Base-by-base conservation (phyloP, 2,329 filamentous ascomycete genomes). In the Epicoccum nigrum region DNA sequence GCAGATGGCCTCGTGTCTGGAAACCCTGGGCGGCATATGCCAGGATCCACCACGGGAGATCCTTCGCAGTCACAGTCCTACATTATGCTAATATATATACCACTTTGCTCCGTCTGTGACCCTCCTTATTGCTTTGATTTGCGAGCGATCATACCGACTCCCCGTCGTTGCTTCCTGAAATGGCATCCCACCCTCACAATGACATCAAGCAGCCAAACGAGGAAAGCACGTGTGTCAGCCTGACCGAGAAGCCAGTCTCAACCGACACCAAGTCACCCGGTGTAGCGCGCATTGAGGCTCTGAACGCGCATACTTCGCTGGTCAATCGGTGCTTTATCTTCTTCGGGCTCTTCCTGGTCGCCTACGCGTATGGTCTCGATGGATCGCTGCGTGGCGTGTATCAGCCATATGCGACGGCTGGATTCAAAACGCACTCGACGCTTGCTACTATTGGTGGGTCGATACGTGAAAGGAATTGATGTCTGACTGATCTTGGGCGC, bases 351-450 rank as follows among this genome's bases (percentile, higher is more conserved):
- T 87, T 87, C 67, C 67, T 88, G 28, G 74, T 87, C 46, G 81
- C 84, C 15, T 88, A 86, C 65, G 82, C 79, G 25, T 88, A 87
- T 64, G 81, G 83, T 2, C 76, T 87, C 12, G 55, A 58, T 17
- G 41, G 81, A 15, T 81, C 76, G 2, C 74, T 86, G 37, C 78
- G 84, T n/a, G 80, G 78, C 32, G 38, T 51, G 4, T 60, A 60
- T 13, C 53, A 82, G 75, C 77, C 83, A 0, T 76, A 77, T 55
- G 84, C 83, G 0, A 84, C 83, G 0, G 76, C 78, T 0, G 75
- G 71, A 28, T 84, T 81, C 58, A 65, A 68, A 6, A 56, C 76
- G 5, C 83, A 86, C 65, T 84, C 81, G 25, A 75, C 83, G 46
- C 72, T 85, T 3, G 77, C 83, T 0, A 86, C 84, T 1, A 78